Conservation (phyloP, 2,329 filamentous ascomycete species). For the Apiospora kogelbergensis region DNA sequence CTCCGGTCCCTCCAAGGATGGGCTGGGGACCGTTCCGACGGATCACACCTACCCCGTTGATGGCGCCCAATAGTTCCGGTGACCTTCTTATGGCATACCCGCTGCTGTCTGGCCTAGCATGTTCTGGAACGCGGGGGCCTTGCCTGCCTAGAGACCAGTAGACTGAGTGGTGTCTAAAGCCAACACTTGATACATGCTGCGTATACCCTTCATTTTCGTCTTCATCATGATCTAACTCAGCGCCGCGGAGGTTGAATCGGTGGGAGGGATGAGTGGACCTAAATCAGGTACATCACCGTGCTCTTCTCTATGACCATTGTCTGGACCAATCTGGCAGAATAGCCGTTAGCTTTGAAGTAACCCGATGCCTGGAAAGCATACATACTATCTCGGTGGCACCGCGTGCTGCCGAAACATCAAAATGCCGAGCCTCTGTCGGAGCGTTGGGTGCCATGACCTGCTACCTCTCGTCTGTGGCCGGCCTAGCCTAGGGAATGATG, state of each 20-base stretch:
- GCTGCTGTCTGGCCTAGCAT: too few species aligned
- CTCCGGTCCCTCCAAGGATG: neutral
- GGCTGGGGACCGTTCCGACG: conserved; percentile 25
- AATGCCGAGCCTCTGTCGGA: neutral
- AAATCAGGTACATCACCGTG: too few species aligned
- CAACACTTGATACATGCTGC: conserved; percentile 41
- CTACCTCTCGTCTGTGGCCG: too few species aligned
- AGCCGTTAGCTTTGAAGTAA: too few species aligned
- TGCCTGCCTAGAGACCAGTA: conserved; percentile 15
- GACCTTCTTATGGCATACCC: conserved; percentile 40
- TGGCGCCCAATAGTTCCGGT: conserved; percentile 31
- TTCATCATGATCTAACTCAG: too few species aligned
- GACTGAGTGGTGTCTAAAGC: conserved; percentile 39
- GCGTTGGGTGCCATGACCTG: neutral
- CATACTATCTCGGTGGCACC: neutral
- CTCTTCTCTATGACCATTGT: too few species aligned
- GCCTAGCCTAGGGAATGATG: too few species aligned
- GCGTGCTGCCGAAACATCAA: neutral
- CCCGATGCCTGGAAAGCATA: neutral
- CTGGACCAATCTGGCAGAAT: too few species aligned
- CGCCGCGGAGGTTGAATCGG: too few species aligned
- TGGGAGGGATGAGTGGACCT: too few species aligned
- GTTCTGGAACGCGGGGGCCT: conserved; percentile 24
- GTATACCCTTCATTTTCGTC: too few species aligned
- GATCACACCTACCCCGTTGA: conserved; percentile 22